Base-by-base conservation (phyloP, 1,284 basidiomycete species). In the Binderoboletus segoi region DNA sequence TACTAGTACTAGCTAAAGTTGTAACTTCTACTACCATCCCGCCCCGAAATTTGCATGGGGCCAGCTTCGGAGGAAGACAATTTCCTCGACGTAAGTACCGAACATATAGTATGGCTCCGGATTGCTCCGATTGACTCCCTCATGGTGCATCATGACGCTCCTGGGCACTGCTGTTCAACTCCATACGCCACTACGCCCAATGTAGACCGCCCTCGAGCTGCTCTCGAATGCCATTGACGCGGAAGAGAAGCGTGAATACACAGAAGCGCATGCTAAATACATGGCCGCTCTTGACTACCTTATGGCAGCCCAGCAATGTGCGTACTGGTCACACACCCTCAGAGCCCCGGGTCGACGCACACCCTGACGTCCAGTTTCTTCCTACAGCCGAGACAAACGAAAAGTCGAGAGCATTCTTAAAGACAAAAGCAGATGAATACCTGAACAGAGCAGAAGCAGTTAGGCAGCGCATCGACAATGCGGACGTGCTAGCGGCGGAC, bases 221-320 rank as follows among this genome's bases (percentile, higher is more conserved):
- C 64, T 63, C 26, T 58, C 62, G 2, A 33, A 46, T 44, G 62
- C 62, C 3, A 86, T 65, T 70, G 28, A 76, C 76, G 23, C 80
- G 85, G 67, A 94, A 96, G 88, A 62, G 61, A 93, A 93, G 73
- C 88, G 91, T 75, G 93, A 97, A 75, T 98, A 97, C 76, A 79
- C 85, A 47, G 94, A 96, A 71, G 94, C 95, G n/a, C 95, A 93
- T 82, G 95, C 92, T 77, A 85, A 88, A 65, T 94, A 94, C 74
- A 90, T 92, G 77, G 96, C 98, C 78, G 85, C 94, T 6, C 82
- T 98, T 56, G 96, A 98, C 74, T 98, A 96, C 77, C 98, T 98
- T 75, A 94, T 98, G 91, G 89, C 98, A 24, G 81, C 82, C n/a
- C 67, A 83, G 60, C 81, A 82, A 67, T 80, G 82, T 83, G 18